Evolutionary conservation across 352 stramenopile genomes (phyloP).

Genomic region (Pythium brachiatum): DNA sequence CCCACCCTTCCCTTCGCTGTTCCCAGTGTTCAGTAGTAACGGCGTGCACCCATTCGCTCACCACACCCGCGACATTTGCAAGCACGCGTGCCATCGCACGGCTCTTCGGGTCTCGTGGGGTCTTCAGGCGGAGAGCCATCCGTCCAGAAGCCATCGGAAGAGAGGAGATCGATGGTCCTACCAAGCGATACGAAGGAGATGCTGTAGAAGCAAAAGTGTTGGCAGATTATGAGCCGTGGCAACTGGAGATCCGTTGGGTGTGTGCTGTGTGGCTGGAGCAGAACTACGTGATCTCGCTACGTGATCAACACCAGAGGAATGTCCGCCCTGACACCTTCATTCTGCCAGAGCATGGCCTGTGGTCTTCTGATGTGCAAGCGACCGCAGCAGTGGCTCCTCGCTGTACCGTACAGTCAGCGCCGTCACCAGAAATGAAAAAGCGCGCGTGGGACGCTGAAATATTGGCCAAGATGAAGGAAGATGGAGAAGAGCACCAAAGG

Average conservation of each 20-base stretch:
- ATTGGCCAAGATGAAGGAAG: not conserved
- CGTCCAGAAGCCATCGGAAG: not conserved
- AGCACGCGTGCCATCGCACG: not conserved
- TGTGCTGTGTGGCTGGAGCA: too few species aligned
- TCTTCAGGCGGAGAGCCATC: not conserved
- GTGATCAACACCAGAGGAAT: conserved; percentile 1
- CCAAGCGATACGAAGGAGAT: too few species aligned
- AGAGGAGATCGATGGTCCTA: too few species aligned
- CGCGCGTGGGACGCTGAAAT: not conserved
- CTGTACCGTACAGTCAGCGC: conserved; percentile 1
- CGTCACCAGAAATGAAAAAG: not conserved
- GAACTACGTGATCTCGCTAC: not conserved
- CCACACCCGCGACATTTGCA: not conserved
- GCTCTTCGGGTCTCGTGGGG: too few species aligned
- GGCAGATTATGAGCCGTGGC: too few species aligned
- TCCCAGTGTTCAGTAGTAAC: too few species aligned
- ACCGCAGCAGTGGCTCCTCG: not conserved
- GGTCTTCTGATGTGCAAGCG: conserved; percentile 1
- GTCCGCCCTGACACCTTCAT: conserved; percentile 1
- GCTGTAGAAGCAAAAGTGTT: too few species aligned
- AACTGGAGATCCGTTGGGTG: not conserved
- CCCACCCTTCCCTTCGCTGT: too few species aligned
- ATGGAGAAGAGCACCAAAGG: not conserved
- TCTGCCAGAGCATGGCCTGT: not conserved
- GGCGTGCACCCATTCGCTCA: not conserved